Conservation (phyloP, 2,329 filamentous ascomycete species). For the Calonectria crousiana region DNA sequence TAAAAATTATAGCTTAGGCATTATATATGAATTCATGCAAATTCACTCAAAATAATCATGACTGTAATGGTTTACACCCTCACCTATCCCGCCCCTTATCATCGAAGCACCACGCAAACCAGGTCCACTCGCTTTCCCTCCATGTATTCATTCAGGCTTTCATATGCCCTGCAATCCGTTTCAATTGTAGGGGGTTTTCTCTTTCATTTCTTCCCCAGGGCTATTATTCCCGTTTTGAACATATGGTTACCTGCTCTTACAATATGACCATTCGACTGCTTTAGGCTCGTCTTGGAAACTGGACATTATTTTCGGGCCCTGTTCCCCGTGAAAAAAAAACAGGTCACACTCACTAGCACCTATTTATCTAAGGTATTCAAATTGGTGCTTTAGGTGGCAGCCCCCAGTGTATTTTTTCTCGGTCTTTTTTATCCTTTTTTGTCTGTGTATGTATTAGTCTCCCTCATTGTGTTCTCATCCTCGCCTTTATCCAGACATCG, state of each 20-base stretch:
- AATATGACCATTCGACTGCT: too few species aligned
- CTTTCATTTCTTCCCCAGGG: not conserved
- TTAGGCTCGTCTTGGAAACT: too few species aligned
- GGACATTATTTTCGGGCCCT: too few species aligned
- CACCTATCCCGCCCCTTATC: not conserved
- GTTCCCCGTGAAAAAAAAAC: not conserved
- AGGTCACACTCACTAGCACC: not conserved
- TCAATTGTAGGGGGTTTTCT: not conserved
- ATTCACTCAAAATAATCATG: not conserved
- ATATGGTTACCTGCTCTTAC: too few species aligned
- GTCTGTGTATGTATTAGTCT: not conserved
- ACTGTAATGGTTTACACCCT: too few species aligned
- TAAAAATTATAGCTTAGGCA: not conserved
- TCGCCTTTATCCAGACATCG: not conserved
- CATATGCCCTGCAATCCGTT: not conserved
- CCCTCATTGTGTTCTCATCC: not conserved
- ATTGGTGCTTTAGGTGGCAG: not conserved
- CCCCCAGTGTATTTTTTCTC: not conserved
- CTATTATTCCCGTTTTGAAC: too few species aligned
- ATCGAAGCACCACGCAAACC: not conserved
- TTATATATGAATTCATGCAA: not conserved
- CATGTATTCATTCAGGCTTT: not conserved
- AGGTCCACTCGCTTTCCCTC: not conserved
- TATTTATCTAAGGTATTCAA: not conserved
- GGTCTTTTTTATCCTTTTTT: too few species aligned